phyloP scores from a whole-genome alignment of 208 protist species.

The Trichomonas gallinae region DNA sequence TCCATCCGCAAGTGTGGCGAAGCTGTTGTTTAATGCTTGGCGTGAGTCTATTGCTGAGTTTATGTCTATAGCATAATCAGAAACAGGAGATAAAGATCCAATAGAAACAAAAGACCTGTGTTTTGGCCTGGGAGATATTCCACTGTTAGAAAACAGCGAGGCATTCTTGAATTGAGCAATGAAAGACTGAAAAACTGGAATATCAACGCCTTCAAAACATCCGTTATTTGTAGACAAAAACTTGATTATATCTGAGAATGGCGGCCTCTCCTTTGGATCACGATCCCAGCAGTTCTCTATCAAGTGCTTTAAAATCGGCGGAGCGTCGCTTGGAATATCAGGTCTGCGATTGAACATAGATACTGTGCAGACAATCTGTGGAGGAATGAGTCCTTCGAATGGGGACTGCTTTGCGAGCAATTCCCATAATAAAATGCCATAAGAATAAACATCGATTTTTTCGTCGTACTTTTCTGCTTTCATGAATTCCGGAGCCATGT shows the following conservation, averaged over 20 bases:
- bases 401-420: not conserved
- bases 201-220: not conserved
- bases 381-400: not conserved
- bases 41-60: not conserved
- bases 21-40: not conserved
- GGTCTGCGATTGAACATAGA: not conserved
- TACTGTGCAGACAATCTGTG: not conserved
- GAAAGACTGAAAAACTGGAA: not conserved
- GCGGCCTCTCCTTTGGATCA: not conserved
- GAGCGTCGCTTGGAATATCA: not conserved
- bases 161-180: not conserved
- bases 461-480: constrained; percentile 4
- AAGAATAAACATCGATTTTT: constrained; percentile 22
- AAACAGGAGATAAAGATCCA: not conserved
- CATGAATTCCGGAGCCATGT: not conserved
- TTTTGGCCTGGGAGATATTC: not conserved
- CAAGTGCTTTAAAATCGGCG: not conserved
- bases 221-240: not conserved
- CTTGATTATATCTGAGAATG: not conserved
- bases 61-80: not conserved
- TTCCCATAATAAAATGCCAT: not conserved
- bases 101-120: not conserved
- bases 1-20: not conserved
- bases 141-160: not conserved
- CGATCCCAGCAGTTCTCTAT: not conserved